Percentiles rank a stretch among this genome's conserved stretches.
Conservation (phyloP, 2,329 filamentous ascomycete genomes). For the Aureobasidium mangrovei region DNA sequence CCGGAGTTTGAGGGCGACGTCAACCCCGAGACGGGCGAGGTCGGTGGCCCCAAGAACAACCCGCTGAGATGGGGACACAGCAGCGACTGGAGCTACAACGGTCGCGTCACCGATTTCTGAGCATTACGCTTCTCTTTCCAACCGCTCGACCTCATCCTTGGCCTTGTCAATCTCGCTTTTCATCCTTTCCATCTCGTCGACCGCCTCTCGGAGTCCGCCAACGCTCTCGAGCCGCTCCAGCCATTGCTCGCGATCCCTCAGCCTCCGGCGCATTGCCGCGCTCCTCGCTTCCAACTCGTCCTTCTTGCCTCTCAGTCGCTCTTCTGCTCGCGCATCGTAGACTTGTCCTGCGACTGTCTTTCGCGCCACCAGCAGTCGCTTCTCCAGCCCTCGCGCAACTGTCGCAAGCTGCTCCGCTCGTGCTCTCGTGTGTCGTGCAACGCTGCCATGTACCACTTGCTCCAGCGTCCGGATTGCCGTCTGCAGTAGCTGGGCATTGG, state of each 20-base stretch:
- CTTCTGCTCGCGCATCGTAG: slow-evolving; percentile 21
- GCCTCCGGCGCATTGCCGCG: background rate
- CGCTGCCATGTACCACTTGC: slow-evolving; percentile 38
- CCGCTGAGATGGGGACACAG: slow-evolving; percentile 73
- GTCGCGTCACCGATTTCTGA: slow-evolving; percentile 84
- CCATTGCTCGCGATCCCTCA: slow-evolving; percentile 11
- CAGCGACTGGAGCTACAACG: slow-evolving; percentile 90
- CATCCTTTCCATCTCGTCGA: slow-evolving; percentile 17
- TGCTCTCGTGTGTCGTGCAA: slow-evolving; percentile 33
- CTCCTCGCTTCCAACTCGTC: slow-evolving; percentile 1
- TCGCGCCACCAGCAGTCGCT: slow-evolving; percentile 30
- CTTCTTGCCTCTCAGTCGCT: slow-evolving; percentile 9
- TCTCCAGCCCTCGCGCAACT: slow-evolving; percentile 34
- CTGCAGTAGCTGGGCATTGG: slow-evolving; percentile 31
- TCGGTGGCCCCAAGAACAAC: slow-evolving; percentile 96
- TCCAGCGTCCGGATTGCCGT: slow-evolving; percentile 36
- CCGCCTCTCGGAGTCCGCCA: background rate
- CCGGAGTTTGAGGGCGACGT: slow-evolving; percentile 89
- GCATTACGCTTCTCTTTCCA: slow-evolving; percentile 19
- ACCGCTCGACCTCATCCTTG: slow-evolving; percentile 24
- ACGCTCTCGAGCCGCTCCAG: slow-evolving; percentile 5
- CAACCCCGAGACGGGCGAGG: slow-evolving; percentile 90
- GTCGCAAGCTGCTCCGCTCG: slow-evolving; percentile 35
- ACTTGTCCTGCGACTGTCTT: slow-evolving; percentile 19
- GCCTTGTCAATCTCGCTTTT: slow-evolving; percentile 28